A percentile compares a stretch with the other conserved stretches of the same genome.
These are phyloP conservation scores for Euryodendron excelsum DNA, from an alignment of 148 eudicot species.

Conservation along the genomic window DNA sequence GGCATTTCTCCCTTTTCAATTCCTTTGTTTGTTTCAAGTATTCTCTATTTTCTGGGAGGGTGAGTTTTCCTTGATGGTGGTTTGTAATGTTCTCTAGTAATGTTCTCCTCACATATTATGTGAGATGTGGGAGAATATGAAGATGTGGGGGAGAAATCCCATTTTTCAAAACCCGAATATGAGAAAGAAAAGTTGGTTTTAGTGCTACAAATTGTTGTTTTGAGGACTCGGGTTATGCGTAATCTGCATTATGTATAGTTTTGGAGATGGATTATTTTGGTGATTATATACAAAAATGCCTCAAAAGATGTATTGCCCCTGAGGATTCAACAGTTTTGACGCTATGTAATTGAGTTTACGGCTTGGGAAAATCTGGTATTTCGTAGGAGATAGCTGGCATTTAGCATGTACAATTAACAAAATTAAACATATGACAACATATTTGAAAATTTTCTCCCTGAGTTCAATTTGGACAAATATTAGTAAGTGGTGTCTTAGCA, in stretches of 20 bases:
- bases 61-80: neutral
- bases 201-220: too few species aligned
- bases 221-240: too few species aligned
- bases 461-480: too few species aligned
- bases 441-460: neutral
- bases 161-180: too few species aligned
- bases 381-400: neutral
- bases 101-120: neutral
- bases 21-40: neutral
- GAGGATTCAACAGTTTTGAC: neutral
- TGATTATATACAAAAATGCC: too few species aligned
- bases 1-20: neutral
- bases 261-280: too few species aligned
- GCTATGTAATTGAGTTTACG: neutral
- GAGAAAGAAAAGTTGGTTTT: too few species aligned
- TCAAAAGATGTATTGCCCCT: too few species aligned
- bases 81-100: neutral
- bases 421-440: constrained; percentile 2
- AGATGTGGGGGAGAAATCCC: too few species aligned
- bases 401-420: neutral
- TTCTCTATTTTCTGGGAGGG: neutral
- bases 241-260: too few species aligned
- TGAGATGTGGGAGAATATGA: too few species aligned
- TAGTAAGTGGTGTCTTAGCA: too few species aligned
- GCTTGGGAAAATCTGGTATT: neutral